Evolutionary conservation across 331 rosid genomes (phyloP).

Genomic region (Malus hybrid): DNA sequence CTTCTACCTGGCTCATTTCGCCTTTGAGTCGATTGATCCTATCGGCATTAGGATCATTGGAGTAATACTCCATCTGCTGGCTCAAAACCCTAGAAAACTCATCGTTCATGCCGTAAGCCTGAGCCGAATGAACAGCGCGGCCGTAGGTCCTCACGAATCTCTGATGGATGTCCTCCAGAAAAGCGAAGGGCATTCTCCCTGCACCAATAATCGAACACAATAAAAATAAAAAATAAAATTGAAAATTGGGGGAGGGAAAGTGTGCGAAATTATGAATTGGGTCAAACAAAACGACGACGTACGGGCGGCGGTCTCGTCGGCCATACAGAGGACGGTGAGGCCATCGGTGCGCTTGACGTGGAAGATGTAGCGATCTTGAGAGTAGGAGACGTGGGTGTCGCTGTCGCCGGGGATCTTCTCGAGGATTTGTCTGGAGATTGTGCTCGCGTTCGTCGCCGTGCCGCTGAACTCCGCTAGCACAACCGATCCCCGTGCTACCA

Average conservation of each 20-base stretch:
- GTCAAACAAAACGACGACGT: conserved; percentile 6
- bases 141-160: conserved; percentile 83
- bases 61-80: conserved; percentile 88
- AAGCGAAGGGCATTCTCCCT: conserved; percentile 94
- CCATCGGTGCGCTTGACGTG: conserved; percentile 97
- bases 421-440: conserved; percentile 68
- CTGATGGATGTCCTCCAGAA: conserved; percentile 92
- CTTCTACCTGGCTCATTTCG: conserved; percentile 92
- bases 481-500: conserved; percentile 92
- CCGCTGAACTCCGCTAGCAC: conserved; percentile 74
- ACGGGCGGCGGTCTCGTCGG: conserved; percentile 90
- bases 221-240: background rate
- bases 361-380: conserved; percentile 88
- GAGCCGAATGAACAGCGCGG: conserved; percentile 77
- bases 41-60: conserved; percentile 92
- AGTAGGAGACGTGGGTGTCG: conserved; percentile 79
- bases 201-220: background rate
- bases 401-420: conserved; percentile 72
- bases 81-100: conserved; percentile 91
- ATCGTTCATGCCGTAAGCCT: conserved; percentile 89
- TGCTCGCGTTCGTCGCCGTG: conserved; percentile 76
- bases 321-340: conserved; percentile 97
- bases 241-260: background rate
- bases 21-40: conserved; percentile 89
- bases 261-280: background rate